These are phyloP conservation scores for Arthrobotrys iridis DNA, from an alignment of 2,329 filamentous ascomycete genomes.

Conservation along the genomic window DNA sequence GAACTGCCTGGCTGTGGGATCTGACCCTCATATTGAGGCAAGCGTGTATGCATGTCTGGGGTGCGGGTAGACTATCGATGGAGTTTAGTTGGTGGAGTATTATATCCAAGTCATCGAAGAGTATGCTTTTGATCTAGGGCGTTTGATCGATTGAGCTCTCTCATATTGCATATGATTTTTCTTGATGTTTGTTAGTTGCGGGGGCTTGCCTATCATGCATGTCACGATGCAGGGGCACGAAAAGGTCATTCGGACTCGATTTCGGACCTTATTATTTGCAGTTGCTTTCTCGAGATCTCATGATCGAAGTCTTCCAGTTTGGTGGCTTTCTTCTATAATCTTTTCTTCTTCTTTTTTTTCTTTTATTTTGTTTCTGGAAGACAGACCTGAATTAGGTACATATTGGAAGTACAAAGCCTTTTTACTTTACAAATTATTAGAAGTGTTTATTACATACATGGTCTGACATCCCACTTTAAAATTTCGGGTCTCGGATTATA, in stretches of 20 bases:
- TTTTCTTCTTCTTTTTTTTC: not conserved
- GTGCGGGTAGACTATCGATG: conserved; percentile 16
- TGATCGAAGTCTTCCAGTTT: conserved; percentile 6
- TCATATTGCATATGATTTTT: not conserved
- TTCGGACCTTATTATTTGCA: conserved; percentile 18
- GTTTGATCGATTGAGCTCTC: conserved; percentile 34
- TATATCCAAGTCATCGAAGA: no score
- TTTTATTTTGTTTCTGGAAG: not conserved
- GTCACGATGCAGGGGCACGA: conserved; percentile 27
- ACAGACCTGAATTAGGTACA: no score
- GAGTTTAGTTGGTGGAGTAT: not conserved
- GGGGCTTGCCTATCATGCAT: conserved; percentile 24
- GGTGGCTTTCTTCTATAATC: not conserved
- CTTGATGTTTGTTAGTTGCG: conserved; percentile 4
- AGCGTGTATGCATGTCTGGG: conserved; percentile 26
- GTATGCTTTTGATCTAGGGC: conserved; percentile 23
- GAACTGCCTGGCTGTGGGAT: no score
- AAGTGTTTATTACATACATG: conserved; percentile 7
- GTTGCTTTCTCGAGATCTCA: conserved; percentile 12
- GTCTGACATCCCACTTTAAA: not conserved
- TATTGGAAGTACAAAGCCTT: no score
- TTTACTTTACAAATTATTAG: conserved; percentile 1
- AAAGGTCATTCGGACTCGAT: conserved; percentile 27
- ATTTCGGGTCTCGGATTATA: not conserved
- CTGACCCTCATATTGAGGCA: no score